phyloP scores from a whole-genome alignment of 768 basidiomycete genomes.

The Cytidiella melzeri region DNA sequence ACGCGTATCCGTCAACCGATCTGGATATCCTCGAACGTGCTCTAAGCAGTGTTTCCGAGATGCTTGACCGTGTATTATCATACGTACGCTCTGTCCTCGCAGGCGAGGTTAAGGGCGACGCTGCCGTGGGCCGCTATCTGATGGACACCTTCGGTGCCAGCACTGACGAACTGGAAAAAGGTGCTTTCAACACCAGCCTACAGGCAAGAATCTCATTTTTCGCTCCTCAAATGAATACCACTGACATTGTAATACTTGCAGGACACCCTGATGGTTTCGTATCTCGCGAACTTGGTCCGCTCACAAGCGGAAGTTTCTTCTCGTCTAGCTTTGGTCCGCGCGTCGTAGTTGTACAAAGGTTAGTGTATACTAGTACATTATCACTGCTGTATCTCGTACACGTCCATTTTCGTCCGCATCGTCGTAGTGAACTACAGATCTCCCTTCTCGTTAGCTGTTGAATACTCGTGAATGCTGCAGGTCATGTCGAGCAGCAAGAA shows the following conservation, averaged over 20 bases:
- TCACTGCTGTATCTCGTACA: constrained; percentile 7
- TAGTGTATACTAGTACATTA: constrained; percentile 8
- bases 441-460: constrained; percentile 52
- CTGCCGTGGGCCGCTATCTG: constrained; percentile 83
- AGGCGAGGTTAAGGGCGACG: constrained; percentile 75
- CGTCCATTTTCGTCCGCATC: not conserved
- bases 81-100: constrained; percentile 80
- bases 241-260: constrained; percentile 26
- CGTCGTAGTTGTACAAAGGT: constrained; percentile 29
- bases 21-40: constrained; percentile 75
- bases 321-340: constrained; percentile 69
- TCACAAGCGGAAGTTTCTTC: constrained; percentile 91
- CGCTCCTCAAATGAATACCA: not conserved
- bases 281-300: constrained; percentile 88
- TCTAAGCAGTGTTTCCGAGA: constrained; percentile 58
- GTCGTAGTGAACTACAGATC: constrained; percentile 1
- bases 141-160: constrained; percentile 80
- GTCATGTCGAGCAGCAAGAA: constrained; percentile 86
- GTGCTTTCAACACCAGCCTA: constrained; percentile 68
- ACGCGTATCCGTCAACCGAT: constrained; percentile 54
- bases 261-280: constrained; percentile 93
- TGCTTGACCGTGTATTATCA: constrained; percentile 79
- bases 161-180: constrained; percentile 64
- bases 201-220: constrained; percentile 42
- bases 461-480: constrained; percentile 95